Base-by-base conservation (phyloP, 2,329 filamentous ascomycete genomes). In the Neofusicoccum cordaticola region DNA sequence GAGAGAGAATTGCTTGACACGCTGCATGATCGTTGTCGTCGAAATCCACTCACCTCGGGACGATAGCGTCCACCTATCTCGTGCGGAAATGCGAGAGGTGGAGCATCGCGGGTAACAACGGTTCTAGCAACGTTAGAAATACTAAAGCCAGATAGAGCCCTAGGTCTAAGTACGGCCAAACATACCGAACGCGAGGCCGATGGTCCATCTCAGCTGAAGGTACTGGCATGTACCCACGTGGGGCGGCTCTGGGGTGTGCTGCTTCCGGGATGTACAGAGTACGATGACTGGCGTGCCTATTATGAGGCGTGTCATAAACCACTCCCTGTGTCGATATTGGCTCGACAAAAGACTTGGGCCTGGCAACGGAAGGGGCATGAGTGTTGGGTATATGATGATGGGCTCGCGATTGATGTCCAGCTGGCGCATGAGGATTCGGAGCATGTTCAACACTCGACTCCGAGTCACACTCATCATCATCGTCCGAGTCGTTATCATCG, bases 401-500 rank as follows among this genome's bases (percentile, higher is more conserved):
- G n/a, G 70, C 72, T 65, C 68, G 72, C 44, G 74, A 73, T 62
- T 72, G 71, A 64, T 69, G 73, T 6, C 70, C 73, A 8, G 74
- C 69, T 22, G 75, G 73, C 58, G 42, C 15, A 11, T 45, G 75
- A 73, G 69, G 73, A 70, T 8, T 35, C n/a, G 56, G 31, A 45
- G 42, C 56, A n/a, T 60, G 47, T 22, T 58, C 62, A 5, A 58
- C 44, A 35, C 62, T 58, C 12, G 62, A 48, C 13, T 41, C 45
- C 15, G 62, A 63, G 17, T 72, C 68, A 22, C 69, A 71, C 11
- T 68, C 66, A 15, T 62, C 37, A 17, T 68, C 67, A 37, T 71
- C 68, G 41, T 79, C 74, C 63, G 79, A 79, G 57, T 76, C 77
- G 62, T 78, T 71, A 51, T 78, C 78, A 48, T 85, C 83, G 68